These are phyloP conservation scores for Collybia mongolica DNA, from an alignment of 768 basidiomycete genomes.

Conservation along the genomic window DNA sequence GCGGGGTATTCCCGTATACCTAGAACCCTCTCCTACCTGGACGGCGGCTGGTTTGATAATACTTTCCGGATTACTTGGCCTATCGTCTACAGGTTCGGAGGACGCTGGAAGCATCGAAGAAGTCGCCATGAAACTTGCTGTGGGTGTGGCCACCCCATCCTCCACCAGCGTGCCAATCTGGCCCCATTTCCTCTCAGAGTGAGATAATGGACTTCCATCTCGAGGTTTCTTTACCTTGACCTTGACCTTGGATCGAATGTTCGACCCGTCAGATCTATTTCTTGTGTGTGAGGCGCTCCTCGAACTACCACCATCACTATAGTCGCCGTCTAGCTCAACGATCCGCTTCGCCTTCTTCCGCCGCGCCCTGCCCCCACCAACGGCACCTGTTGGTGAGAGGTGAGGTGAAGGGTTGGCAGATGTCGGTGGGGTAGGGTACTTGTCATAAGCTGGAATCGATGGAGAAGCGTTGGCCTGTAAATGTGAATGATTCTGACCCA, in stretches of 20 bases:
- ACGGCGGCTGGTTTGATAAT: too few species aligned
- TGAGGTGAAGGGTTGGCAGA: constrained; percentile 46
- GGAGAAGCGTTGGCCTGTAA: constrained; percentile 18
- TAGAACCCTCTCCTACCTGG: too few species aligned
- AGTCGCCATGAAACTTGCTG: constrained; percentile 1
- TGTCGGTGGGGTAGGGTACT: constrained; percentile 34
- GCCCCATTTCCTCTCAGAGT: constrained; percentile 12
- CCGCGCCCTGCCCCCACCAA: constrained; percentile 39
- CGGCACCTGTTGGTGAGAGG: constrained; percentile 32
- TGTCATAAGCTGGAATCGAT: constrained; percentile 10
- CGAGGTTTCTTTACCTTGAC: constrained; percentile 15
- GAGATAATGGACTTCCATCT: constrained; percentile 4
- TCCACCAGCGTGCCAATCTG: constrained; percentile 17
- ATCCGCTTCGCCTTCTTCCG: constrained; percentile 72
- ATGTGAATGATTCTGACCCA: constrained; percentile 38
- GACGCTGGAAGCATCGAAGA: background rate
- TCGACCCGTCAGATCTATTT: constrained; percentile 27
- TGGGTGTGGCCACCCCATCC: constrained; percentile 1
- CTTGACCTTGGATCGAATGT: constrained; percentile 20
- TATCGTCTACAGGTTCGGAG: background rate
- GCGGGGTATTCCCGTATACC: background rate
- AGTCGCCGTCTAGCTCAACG: constrained; percentile 68
- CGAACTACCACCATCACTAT: constrained; percentile 30
- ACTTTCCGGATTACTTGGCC: too few species aligned
- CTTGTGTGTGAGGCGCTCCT: constrained; percentile 26